Base-by-base conservation (phyloP, 164 flowering plant genomes). In the Piper longum region DNA sequence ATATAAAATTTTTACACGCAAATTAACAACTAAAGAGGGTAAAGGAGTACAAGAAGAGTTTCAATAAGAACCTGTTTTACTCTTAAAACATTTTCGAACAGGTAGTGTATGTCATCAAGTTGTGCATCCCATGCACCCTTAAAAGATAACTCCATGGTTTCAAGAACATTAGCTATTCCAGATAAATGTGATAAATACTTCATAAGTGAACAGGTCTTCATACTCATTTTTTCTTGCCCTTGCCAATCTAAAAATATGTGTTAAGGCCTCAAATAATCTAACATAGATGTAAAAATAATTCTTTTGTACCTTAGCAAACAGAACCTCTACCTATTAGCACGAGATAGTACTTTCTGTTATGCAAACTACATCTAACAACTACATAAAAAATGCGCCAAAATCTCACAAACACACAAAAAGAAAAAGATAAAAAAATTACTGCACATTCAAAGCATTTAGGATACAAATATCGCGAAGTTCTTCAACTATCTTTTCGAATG, bases 71-170 rank as follows among this genome's bases (percentile, higher is more conserved):
- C 99, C 98, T 95, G 99, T 71, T 87, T 91, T 62, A 87, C 79
- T 81, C 81, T 95, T 41, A 75, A 67, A 59, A 91, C 75, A 62
- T 74, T 79, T 73, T 95, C 98, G 51, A 82, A 92, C 73, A 95
- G 93, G 48, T 75, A 70, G 57, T 86, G 81, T 75, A 95, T 73
- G 69, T 85, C 98, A 63, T 82, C 73, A 69, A 82, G 80, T 73
- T 77, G 80, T 66, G 96, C 82, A 56, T 86, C 82, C 67, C 74
- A 76, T 44, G 83, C 71, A 62, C 72, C 89, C 79, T 77, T 83
- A 60, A 91, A 83, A 41, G 96, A 87, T 69, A 86, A 81, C 66
- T 85, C 93, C 78, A 95, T 62, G 72, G 83, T 87, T 60, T 91
- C 96, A 58, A 91, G 78, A 73, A 91, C 91, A 75, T 70, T 77